phyloP scores from a whole-genome alignment of 1,284 basidiomycete species.

The Marasmius tenuissimus region DNA sequence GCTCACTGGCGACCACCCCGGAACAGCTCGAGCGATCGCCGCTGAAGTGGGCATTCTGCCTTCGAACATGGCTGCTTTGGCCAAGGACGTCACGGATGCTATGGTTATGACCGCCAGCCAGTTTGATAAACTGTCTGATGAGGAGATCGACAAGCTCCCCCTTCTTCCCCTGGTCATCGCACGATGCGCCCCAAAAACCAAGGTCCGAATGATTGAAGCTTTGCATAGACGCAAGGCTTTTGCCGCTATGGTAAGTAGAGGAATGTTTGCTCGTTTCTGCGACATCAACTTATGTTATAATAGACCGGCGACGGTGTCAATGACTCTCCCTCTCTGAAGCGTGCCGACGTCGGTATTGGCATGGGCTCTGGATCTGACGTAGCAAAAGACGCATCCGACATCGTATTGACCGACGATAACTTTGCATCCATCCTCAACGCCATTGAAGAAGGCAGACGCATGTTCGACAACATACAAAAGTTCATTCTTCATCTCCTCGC shows the following conservation, averaged over 20 bases:
- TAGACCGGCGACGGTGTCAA: conserved; percentile 62
- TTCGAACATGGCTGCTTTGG: neutral
- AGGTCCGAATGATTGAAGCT: conserved; percentile 51
- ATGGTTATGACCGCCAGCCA: conserved; percentile 25
- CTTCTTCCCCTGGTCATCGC: conserved; percentile 43
- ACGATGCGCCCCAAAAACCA: conserved; percentile 48
- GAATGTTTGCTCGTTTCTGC: neutral
- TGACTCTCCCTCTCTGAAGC: conserved; percentile 52
- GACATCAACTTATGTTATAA: neutral
- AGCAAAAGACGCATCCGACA: conserved; percentile 47
- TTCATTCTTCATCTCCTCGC: conserved; percentile 49
- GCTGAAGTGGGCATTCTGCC: conserved; percentile 48
- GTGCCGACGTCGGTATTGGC: conserved; percentile 64
- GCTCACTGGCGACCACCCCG: conserved; percentile 58
- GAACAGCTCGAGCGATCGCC: conserved; percentile 69
- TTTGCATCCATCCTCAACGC: conserved; percentile 59
- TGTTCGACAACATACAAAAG: conserved; percentile 44
- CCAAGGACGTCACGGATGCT: neutral
- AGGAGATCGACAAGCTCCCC: conserved; percentile 47
- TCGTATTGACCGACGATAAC: conserved; percentile 61
- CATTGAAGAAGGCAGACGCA: conserved; percentile 57
- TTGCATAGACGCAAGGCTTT: conserved; percentile 38
- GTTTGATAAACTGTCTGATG: conserved; percentile 65
- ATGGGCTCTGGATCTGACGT: conserved; percentile 61
- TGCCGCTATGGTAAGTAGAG: conserved; percentile 40